Evolutionary conservation across 2,329 filamentous ascomycete species (phyloP), one percentile per base, ranked within the genome.

Genomic region (Fonsecaea erecta): DNA sequence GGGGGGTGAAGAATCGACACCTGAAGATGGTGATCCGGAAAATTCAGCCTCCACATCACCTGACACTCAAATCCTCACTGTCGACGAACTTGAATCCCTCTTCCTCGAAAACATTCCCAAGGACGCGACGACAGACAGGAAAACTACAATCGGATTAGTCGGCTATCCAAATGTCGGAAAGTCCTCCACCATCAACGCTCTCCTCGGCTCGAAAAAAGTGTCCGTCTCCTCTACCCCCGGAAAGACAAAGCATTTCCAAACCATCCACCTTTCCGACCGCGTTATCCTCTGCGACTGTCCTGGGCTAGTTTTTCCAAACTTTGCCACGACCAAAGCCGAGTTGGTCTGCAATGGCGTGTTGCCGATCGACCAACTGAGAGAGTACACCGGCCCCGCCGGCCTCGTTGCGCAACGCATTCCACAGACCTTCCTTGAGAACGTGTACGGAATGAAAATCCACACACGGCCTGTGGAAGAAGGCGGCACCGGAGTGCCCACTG

Each of bases 221-320:
- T 98, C 94, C 0, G 96, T 99, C 43, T 99, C 95, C 16, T 90
- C 94, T 14, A 99, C 95, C 1, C 95, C 95, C 3, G 95, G 95
- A 76, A 99, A 99, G 82, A 99, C 95, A 14, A 99, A 99, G 82
- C 95, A 99, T 75, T 99, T 99, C 82, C 95, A 99, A 78, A 99
- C 95, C 1, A 95, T 99, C 65, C 93, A 97, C 76, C 86, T 99
- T 34, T 95, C 91, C 65, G 90, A 95, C 0, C 87, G 88, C 65
- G 92, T 99, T 68, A 86, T 98, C 53, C 86, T 99, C 6, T 98
- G 95, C 79, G 95, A 99, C 88, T 99, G 95, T 75, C 95, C 95
- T 9, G 95, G 95, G 89, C 88, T 99, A 21, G 96, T 99, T 1
- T 98, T 99, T 77, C 93, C 95, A 73, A 98, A 98, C 80, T 99